phyloP scores from a whole-genome alignment of 768 basidiomycete genomes.

The Lepiota venenata region DNA sequence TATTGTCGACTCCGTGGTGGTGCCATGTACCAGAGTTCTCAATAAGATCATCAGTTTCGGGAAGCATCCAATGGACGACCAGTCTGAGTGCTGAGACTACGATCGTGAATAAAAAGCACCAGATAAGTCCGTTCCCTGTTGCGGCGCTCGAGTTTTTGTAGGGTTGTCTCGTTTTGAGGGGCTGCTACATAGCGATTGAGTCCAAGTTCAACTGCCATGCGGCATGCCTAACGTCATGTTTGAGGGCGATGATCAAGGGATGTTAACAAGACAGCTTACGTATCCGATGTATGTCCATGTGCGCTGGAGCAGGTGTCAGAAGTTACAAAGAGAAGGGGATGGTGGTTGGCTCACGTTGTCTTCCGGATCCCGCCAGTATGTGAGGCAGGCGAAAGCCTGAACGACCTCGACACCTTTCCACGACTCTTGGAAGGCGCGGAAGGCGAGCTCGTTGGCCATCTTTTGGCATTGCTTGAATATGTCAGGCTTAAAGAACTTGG shows the following conservation, averaged over 20 bases:
- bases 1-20: conserved; percentile 46
- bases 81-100: conserved; percentile 83
- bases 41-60: conserved; percentile 72
- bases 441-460: conserved; percentile 70
- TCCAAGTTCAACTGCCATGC: conserved; percentile 84
- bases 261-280: conserved; percentile 37
- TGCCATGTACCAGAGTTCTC: conserved; percentile 72
- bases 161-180: conserved; percentile 56
- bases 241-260: conserved; percentile 6
- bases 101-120: conserved; percentile 83
- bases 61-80: conserved; percentile 87
- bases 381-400: conserved; percentile 85
- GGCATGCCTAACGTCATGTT: conserved; percentile 55
- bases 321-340: conserved; percentile 13
- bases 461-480: conserved; percentile 66
- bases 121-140: conserved; percentile 86
- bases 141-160: conserved; percentile 70
- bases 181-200: conserved; percentile 65
- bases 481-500: conserved; percentile 77
- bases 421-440: conserved; percentile 74
- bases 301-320: conserved; percentile 39
- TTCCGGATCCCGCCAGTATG: conserved; percentile 87
- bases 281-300: conserved; percentile 90
- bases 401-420: conserved; percentile 84
- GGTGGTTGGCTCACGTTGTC: conserved; percentile 56